Percentiles rank a stretch among this genome's conserved stretches.
Evolutionary conservation across 202 grass and related monocot species (phyloP).

Genomic region (Carex sylvatica): DNA sequence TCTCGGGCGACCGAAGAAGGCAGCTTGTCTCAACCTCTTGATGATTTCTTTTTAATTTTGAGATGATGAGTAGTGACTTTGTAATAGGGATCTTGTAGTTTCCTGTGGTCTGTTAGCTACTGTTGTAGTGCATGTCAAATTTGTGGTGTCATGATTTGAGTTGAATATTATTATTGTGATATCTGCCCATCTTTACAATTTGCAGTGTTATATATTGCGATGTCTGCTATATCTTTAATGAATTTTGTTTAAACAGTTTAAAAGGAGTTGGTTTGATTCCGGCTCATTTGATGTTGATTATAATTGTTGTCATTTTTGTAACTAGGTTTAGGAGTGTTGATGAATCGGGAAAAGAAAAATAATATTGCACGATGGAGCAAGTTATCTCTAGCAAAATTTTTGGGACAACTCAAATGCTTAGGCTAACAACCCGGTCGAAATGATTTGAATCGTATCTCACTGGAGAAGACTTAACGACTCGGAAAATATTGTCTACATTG

Average conservation of each 20-base stretch:
- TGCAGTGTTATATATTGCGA: not conserved
- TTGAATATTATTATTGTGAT: not conserved
- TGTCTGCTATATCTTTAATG: not conserved
- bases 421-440: not conserved
- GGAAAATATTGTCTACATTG: not conserved
- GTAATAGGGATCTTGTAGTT: not conserved
- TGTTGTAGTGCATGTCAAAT: not conserved
- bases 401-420: not conserved
- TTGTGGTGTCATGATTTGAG: not conserved
- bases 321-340: too few relatives aligned
- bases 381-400: too few relatives aligned
- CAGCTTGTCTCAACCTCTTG: not conserved
- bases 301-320: not conserved
- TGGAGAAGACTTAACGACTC: not conserved
- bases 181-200: not conserved
- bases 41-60: not conserved
- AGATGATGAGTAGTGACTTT: conserved; percentile 5
- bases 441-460: not conserved
- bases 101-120: not conserved
- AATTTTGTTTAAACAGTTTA: not conserved
- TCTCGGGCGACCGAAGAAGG: not conserved
- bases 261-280: not conserved
- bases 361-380: too few relatives aligned
- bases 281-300: not conserved
- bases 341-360: too few relatives aligned